A percentile compares a stretch with the other conserved stretches of the same genome.
These are phyloP conservation scores for Ophioceras dolichostomum DNA, from an alignment of 2,329 filamentous ascomycete genomes.

Conservation along the genomic window DNA sequence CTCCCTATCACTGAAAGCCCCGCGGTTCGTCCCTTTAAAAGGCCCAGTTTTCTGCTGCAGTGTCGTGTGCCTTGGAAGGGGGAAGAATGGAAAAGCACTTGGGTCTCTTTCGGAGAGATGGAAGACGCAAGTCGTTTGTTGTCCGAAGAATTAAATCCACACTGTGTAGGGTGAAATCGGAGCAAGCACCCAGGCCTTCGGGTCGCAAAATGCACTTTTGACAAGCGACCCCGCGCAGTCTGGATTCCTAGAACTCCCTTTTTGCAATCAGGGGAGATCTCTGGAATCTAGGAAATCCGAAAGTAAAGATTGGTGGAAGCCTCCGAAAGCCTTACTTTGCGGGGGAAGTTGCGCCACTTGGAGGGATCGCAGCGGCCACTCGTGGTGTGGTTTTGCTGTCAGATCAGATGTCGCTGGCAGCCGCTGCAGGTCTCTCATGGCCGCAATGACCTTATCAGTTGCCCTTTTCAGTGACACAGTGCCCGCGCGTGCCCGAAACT, in stretches of 20 bases:
- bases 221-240: no score
- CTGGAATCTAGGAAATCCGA: not conserved
- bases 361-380: not conserved
- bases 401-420: conserved; percentile 1
- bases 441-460: conserved; percentile 2
- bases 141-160: no score
- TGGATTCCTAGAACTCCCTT: no score
- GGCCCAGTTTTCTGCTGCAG: no score
- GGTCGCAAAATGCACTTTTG: not conserved
- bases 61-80: no score
- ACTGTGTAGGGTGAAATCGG: not conserved
- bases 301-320: not conserved
- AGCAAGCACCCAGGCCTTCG: not conserved
- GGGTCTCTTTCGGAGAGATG: no score
- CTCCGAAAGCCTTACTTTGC: not conserved
- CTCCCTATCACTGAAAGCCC: no score
- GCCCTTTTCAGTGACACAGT: not conserved
- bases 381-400: not conserved
- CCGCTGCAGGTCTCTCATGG: no score
- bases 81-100: no score
- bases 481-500: not conserved
- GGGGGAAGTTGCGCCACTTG: not conserved
- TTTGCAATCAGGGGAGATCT: no score
- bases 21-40: no score
- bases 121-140: no score